Evolutionary conservation across 306 rosid species (phyloP), one percentile per base, ranked within the genome.

Genomic region (Macrotyloma uniflorum): DNA sequence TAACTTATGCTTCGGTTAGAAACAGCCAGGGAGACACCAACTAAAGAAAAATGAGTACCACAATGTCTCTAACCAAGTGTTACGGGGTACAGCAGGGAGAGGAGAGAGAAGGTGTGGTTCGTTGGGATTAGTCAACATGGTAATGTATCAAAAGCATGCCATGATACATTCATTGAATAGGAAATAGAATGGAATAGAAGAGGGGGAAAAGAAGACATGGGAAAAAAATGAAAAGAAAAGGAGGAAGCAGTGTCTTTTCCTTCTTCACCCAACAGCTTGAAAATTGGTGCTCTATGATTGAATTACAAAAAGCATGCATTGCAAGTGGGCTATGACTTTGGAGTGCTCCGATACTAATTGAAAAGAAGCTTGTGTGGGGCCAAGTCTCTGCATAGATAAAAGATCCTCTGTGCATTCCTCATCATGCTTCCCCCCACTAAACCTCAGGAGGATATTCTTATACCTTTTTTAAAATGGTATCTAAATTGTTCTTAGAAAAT

Each of bases 51-150:
- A 74, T 57, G 84, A 71, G 81, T 16, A 36, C 4, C 77, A 78
- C 36, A 62, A 73, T 83, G 90, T 86, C 75, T 86, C 80, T 67
- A 79, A 75, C 57, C 68, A 84, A 82, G 54, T 67, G 78, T 51
- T 28, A 66, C 72, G 72, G 74, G 80, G 65, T 54, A 77, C 80
- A 74, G 80, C 66, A 70, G 38, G 62, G 30, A 63, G 57, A 62
- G 65, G 64, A 78, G 86, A 64, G 85, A 76, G 78, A 79, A 68
- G 20, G 67, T 54, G 89, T 79, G 90, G 86, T 83, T 88, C 49
- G 89, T 78, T 90, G 91, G 96, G 87, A 80, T 83, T 92, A 94
- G 97, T 92, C 97, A 92, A 92, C 89, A 85, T 84, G 72, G 93
- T 86, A 88, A 92, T 90, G 85, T 73, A 89, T 90, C 87, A 89